A percentile compares a stretch with the other conserved stretches of the same genome.
Conservation (phyloP, 2,329 filamentous ascomycete species). For the Lojkania enalia region DNA sequence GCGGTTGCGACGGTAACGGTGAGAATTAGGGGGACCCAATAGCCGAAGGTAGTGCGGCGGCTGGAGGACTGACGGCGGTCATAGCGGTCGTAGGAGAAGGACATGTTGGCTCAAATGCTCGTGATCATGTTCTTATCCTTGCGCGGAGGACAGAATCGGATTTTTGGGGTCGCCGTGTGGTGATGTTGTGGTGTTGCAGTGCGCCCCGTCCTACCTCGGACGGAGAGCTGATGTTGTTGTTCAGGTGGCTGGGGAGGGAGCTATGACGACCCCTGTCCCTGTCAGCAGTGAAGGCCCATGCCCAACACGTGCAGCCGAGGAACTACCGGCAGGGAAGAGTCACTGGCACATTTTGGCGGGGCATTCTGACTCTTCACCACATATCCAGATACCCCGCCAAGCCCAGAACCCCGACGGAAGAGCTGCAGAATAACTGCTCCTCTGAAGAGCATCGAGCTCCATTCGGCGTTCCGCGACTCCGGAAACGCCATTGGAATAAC, state of each 20-base stretch:
- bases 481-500: too few relatives aligned
- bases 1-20: conserved; percentile 87
- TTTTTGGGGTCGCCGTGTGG: not conserved
- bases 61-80: conserved; percentile 56
- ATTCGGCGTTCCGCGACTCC: too few relatives aligned
- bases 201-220: conserved; percentile 1
- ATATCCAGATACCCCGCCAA: not conserved
- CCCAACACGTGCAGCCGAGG: conserved; percentile 10
- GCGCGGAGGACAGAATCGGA: conserved; percentile 2
- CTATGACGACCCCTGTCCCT: conserved; percentile 13
- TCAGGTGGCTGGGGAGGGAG: conserved; percentile 13
- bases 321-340: conserved; percentile 6
- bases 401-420: too few relatives aligned
- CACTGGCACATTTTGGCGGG: conserved; percentile 28
- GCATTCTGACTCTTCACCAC: conserved; percentile 4
- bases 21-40: conserved; percentile 86
- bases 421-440: too few relatives aligned
- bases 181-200: conserved; percentile 7
- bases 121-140: too few relatives aligned
- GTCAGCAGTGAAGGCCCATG: not conserved
- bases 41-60: conserved; percentile 66
- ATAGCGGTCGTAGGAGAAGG: conserved; percentile 60
- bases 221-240: conserved; percentile 21
- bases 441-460: too few relatives aligned
- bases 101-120: conserved; percentile 32